phyloP scores from a whole-genome alignment of 2,329 filamentous ascomycete species.

The Lachnellula willkommii region DNA sequence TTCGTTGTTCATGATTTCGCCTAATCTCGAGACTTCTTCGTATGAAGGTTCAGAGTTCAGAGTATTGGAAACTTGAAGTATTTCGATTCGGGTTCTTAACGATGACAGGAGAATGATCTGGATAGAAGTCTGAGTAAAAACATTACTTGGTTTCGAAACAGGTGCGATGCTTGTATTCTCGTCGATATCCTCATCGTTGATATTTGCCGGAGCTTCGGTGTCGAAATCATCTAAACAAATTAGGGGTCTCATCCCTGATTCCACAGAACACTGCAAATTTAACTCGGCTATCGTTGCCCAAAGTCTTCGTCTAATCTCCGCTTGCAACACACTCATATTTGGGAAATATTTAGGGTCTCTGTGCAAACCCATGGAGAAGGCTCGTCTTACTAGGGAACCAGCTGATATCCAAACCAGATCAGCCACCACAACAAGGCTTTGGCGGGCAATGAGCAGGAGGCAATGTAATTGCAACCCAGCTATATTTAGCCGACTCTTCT shows the following conservation, averaged over 20 bases:
- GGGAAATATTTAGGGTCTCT: constrained; percentile 47
- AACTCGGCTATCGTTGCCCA: constrained; percentile 52
- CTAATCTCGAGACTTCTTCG: too few species aligned
- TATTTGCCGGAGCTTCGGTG: too few species aligned
- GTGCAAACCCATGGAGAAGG: constrained; percentile 53
- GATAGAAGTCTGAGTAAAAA: constrained; percentile 36
- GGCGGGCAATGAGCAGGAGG: constrained; percentile 46
- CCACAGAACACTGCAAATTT: constrained; percentile 43
- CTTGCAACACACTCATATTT: constrained; percentile 31
- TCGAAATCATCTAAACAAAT: constrained; percentile 21
- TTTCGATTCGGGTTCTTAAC: too few species aligned
- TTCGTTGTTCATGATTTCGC: too few species aligned
- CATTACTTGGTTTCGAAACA: too few species aligned
- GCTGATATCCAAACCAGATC: constrained; percentile 48
- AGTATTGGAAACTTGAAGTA: too few species aligned
- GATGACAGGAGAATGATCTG: too few species aligned
- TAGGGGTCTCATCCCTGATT: constrained; percentile 45
- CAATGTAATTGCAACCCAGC: constrained; percentile 46
- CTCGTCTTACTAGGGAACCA: constrained; percentile 45
- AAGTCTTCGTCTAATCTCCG: constrained; percentile 43
- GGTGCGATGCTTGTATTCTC: too few species aligned
- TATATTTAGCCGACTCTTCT: constrained; percentile 44
- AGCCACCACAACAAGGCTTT: constrained; percentile 41
- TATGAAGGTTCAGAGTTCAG: too few species aligned
- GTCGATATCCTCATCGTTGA: too few species aligned